phyloP scores from a whole-genome alignment of 129 eudicot species.

The Centrapalus pauciflorus region DNA sequence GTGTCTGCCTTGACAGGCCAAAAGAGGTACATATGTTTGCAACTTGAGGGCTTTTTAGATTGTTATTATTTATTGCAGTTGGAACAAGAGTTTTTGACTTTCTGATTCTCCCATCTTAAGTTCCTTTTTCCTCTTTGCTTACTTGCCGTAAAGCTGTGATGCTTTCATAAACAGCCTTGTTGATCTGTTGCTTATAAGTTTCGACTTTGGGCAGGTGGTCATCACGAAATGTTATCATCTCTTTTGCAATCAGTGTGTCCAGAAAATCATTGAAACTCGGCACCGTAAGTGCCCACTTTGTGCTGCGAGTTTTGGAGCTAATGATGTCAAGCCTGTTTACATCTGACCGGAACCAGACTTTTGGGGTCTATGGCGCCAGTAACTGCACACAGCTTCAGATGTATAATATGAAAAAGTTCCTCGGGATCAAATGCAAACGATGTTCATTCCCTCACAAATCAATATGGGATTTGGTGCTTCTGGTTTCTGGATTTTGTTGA shows the following conservation, averaged over 20 bases:
- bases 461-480: constrained; percentile 21
- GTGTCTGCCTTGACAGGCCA: constrained; percentile 83
- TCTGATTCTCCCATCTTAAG: neutral
- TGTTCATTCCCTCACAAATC: constrained; percentile 17
- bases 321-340: constrained; percentile 93
- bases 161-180: neutral
- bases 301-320: constrained; percentile 79
- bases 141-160: neutral
- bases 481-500: constrained; percentile 23
- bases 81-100: neutral
- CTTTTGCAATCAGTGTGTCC: constrained; percentile 75
- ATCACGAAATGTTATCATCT: constrained; percentile 96
- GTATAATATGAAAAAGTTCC: constrained; percentile 24
- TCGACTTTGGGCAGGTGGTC: constrained; percentile 64
- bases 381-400: constrained; percentile 19
- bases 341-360: constrained; percentile 40
- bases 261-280: constrained; percentile 62
- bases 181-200: neutral
- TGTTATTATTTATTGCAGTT: neutral
- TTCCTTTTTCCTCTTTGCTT: neutral
- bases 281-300: constrained; percentile 96
- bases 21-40: constrained; percentile 64
- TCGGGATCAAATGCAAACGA: constrained; percentile 15
- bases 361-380: neutral
- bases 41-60: neutral